phyloP scores from a whole-genome alignment of 768 basidiomycete species.

The Russula olivacea region DNA sequence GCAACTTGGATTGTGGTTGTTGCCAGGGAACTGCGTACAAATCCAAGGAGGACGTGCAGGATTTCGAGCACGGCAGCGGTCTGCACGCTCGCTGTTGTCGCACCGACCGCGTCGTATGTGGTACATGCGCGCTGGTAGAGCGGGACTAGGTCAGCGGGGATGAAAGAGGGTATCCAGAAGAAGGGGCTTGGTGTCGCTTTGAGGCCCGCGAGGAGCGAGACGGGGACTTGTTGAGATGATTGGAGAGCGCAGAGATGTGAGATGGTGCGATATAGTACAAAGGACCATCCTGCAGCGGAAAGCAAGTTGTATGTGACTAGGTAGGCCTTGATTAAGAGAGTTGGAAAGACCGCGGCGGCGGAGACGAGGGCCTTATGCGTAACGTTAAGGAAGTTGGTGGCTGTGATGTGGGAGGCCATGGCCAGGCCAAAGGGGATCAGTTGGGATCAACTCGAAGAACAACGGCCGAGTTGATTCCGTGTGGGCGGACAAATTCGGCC shows the following conservation, averaged over 20 bases:
- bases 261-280: slow-evolving; percentile 21
- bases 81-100: slow-evolving; percentile 66
- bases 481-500: background rate
- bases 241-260: slow-evolving; percentile 6
- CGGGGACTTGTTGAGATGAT: background rate
- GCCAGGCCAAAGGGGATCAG: background rate
- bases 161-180: slow-evolving; percentile 32
- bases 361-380: background rate
- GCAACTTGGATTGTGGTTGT: slow-evolving; percentile 79
- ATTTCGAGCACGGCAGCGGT: slow-evolving; percentile 81
- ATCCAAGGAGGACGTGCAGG: slow-evolving; percentile 68
- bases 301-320: slow-evolving; percentile 26
- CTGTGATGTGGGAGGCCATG: background rate
- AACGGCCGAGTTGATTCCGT: background rate
- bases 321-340: slow-evolving; percentile 19
- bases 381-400: background rate
- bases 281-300: slow-evolving; percentile 19
- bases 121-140: slow-evolving; percentile 49
- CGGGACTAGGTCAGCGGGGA: slow-evolving; percentile 39
- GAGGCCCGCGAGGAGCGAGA: slow-evolving; percentile 10
- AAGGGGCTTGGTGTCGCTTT: slow-evolving; percentile 6
- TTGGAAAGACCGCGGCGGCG: background rate
- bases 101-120: slow-evolving; percentile 56
- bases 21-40: slow-evolving; percentile 68
- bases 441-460: background rate